Evolutionary conservation across 768 basidiomycete species (phyloP).

Genomic region (Mycena epipterygia): DNA sequence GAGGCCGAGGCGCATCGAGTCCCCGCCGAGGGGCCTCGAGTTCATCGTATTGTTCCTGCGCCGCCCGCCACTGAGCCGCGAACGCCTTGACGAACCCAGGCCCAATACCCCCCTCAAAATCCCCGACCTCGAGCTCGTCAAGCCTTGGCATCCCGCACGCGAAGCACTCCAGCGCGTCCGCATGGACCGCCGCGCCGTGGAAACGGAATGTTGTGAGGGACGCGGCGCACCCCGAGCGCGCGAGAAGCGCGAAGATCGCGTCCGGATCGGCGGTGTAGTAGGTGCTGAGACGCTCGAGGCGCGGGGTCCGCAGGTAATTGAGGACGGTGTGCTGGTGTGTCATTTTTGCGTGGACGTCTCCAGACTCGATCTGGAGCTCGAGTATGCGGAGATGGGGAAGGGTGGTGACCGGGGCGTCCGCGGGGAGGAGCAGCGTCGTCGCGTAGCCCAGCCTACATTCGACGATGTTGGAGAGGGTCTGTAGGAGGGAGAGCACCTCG

Average conservation of each 20-base stretch:
- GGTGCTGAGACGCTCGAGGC: background rate
- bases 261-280: slow-evolving; percentile 5
- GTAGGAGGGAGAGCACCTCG: background rate
- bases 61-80: background rate
- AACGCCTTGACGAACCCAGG: background rate
- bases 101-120: slow-evolving; percentile 6
- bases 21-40: too few relatives aligned
- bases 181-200: background rate
- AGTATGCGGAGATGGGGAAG: background rate
- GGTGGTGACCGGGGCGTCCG: background rate
- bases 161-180: background rate
- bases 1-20: too few relatives aligned
- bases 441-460: background rate
- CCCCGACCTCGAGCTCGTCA: background rate
- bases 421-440: background rate
- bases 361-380: background rate
- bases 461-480: background rate
- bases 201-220: background rate
- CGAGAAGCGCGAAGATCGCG: slow-evolving; percentile 1
- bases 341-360: background rate
- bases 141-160: background rate
- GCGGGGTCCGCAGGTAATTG: slow-evolving; percentile 4
- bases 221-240: slow-evolving; percentile 12
- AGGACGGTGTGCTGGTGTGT: background rate
- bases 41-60: too few relatives aligned